Percentiles rank a stretch among this genome's conserved stretches.
phyloP scores from a whole-genome alignment of 2,329 filamentous ascomycete genomes.

The Phoma sp. region DNA sequence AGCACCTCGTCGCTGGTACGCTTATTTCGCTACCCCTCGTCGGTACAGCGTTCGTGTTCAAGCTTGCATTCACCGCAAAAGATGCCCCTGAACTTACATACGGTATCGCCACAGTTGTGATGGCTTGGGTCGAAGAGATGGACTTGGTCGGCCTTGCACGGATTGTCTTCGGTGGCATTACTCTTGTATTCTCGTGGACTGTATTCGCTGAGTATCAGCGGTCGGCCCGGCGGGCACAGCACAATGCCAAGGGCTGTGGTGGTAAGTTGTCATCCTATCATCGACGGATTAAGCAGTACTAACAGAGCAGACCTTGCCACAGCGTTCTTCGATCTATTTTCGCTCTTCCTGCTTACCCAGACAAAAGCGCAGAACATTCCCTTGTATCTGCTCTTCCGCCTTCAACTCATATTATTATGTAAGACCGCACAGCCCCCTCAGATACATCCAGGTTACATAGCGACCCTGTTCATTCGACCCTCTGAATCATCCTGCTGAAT shows the following conservation, averaged over 20 bases:
- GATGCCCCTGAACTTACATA: conserved; percentile 80
- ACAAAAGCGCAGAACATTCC: conserved; percentile 85
- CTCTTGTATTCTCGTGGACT: conserved; percentile 36
- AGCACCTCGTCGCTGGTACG: conserved; percentile 38
- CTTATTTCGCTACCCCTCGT: conserved; percentile 51
- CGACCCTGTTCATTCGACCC: not conserved
- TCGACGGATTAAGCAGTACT: not conserved
- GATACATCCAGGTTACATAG: not conserved
- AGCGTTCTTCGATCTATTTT: conserved; percentile 66
- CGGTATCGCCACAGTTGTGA: conserved; percentile 48
- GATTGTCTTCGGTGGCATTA: conserved; percentile 49
- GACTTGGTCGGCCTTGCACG: conserved; percentile 37
- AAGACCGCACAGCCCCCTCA: conserved; percentile 16
- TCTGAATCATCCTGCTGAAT: not conserved
- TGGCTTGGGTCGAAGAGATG: conserved; percentile 55
- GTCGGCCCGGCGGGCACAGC: conserved; percentile 22
- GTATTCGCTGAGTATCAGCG: conserved; percentile 37
- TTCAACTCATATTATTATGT: conserved; percentile 63
- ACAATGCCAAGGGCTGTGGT: conserved; percentile 27
- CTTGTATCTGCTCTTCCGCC: conserved; percentile 76
- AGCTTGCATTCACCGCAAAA: conserved; percentile 83
- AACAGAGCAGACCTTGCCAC: conserved; percentile 52
- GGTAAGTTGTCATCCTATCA: conserved; percentile 24
- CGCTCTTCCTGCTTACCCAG: conserved; percentile 84
- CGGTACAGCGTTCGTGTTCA: conserved; percentile 76